These are phyloP conservation scores for Phragmites australis DNA, from an alignment of 176 grass and related monocot species.

Conservation along the genomic window DNA sequence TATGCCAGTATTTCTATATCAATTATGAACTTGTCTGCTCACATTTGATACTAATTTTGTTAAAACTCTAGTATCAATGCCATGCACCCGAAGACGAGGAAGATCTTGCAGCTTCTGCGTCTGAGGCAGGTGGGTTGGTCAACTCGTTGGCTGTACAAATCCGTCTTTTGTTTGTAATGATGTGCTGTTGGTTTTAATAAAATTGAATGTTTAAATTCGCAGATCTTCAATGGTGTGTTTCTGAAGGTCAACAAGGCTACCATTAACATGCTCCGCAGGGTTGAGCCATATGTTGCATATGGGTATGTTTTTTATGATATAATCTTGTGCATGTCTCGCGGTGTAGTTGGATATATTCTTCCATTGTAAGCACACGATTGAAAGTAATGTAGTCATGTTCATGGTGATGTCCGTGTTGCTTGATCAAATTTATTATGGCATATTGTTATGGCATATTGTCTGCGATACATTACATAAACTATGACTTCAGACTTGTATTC, in stretches of 20 bases:
- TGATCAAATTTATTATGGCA: not conserved
- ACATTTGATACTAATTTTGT: conserved; percentile 4
- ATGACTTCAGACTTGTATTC: not conserved
- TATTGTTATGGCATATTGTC: too few species aligned
- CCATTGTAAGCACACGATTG: not conserved
- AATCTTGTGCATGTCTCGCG: not conserved
- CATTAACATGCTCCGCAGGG: conserved; percentile 87
- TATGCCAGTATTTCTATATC: not conserved
- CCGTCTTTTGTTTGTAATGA: not conserved
- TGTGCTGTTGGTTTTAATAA: not conserved
- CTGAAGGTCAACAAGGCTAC: conserved; percentile 97
- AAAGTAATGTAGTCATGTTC: not conserved
- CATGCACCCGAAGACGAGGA: conserved; percentile 90
- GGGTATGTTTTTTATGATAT: conserved; percentile 47
- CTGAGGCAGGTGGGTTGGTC: conserved; percentile 66
- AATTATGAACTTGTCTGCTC: not conserved
- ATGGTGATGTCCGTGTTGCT: not conserved
- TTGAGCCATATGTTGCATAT: conserved; percentile 96
- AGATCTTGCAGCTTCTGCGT: conserved; percentile 90
- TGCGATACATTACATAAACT: not conserved
- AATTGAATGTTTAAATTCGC: conserved; percentile 12
- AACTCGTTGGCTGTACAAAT: not conserved
- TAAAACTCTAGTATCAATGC: conserved; percentile 77
- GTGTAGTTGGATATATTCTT: not conserved
- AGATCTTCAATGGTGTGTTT: conserved; percentile 96